phyloP scores from a whole-genome alignment of 129 eudicot genomes.

The Flaveria brownii region DNA sequence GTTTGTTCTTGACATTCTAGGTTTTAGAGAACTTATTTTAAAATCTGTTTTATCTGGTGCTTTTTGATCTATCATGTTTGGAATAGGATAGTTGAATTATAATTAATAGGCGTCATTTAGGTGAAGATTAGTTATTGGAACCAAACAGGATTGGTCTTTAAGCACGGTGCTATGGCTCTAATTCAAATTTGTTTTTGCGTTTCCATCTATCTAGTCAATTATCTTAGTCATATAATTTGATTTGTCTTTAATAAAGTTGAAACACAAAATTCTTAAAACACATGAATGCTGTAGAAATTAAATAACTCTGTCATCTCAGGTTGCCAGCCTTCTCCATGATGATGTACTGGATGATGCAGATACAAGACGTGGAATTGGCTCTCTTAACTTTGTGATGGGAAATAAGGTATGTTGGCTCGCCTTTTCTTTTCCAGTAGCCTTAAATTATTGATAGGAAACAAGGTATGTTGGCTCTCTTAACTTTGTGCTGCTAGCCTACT shows the following conservation, averaged over 20 bases:
- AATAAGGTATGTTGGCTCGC: constrained; percentile 49
- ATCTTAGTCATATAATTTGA: not conserved
- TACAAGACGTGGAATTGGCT: constrained; percentile 86
- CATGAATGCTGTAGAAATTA: constrained; percentile 16
- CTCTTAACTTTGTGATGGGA: constrained; percentile 85
- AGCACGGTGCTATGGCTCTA: not conserved
- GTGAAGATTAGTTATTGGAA: constrained; percentile 4
- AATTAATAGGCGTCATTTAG: not conserved
- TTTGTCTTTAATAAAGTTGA: not conserved
- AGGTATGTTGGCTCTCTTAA: no score
- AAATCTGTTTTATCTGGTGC: not conserved
- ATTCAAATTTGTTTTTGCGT: not conserved
- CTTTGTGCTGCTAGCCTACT: no score
- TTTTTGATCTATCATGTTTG: not conserved
- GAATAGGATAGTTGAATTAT: not conserved
- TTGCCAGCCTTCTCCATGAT: constrained; percentile 97
- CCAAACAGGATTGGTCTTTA: not conserved
- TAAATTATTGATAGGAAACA: not conserved
- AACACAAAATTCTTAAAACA: not conserved
- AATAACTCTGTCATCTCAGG: constrained; percentile 45
- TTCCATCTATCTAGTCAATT: not conserved
- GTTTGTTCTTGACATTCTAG: not conserved
- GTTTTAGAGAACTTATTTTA: not conserved
- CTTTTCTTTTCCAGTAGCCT: not conserved
- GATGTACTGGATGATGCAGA: constrained; percentile 97